Base-by-base conservation (phyloP, 306 rosid species). In the Sphenostylis stenocarpa region DNA sequence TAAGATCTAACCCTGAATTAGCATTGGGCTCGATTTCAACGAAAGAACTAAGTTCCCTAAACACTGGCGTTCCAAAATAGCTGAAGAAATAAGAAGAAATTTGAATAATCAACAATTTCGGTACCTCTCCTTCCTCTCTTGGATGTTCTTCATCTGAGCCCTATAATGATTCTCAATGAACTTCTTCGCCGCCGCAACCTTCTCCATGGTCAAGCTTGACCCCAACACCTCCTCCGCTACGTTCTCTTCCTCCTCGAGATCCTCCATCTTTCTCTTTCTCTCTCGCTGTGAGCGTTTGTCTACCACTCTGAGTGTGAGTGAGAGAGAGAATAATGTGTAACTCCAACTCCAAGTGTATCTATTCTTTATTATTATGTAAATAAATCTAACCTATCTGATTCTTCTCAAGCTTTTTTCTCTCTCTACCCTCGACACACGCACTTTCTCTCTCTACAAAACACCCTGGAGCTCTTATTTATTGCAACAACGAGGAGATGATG, bases 81-180 rank as follows among this genome's bases (percentile, higher is more conserved):
- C 71, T 36, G 55, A 60, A 34, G 31, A 56, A 67, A 68, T 56
- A 43, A 82, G 7, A 73, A 66, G n/a, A 72, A 62, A 73, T 73
- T 24, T 10, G 66, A 60, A 28, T 14, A 10, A 55, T 41, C 15
- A 77, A 57, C 17, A 70, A 60, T 36, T 61, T 15, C 0, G 24
- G 39, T 84, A 95, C 98, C 98, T 90, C 85, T 95, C 97, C 79
- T 95, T 95, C 33, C 98, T 93, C 23, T 92, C 97, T 49, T 90
- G 93, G 79, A 95, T 86, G 90, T 90, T 92, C 89, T 95, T 95
- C 97, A 88, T 95, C 93, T 95, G 98, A 78, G 94, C 91, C 85
- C 92, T 89, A 77, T 95, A 95, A 80, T 95, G 98, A 67, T 92
- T 90, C 92, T 95, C 98, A 70, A 95, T 95, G 87, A 89, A 89